Base-by-base conservation (phyloP, 257 asterid species). In the Ilex asprella region DNA sequence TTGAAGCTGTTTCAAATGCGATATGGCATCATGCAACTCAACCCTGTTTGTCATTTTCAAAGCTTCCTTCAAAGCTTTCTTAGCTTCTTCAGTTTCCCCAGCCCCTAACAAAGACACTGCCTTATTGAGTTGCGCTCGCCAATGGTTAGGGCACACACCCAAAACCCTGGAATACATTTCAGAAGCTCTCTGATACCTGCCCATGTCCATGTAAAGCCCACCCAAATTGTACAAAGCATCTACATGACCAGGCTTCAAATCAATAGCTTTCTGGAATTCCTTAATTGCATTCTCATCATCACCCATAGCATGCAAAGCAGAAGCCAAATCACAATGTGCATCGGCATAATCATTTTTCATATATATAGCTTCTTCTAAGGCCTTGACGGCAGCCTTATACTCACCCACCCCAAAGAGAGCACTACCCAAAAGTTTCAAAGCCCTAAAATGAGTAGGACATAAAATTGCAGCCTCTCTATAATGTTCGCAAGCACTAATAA, bases 221-320 rank as follows among this genome's bases (percentile, higher is more conserved):
- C 99, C 99, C 73, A 93, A 75, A 70, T 93, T 93, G 67, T 93
- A 93, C 63, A 93, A 55, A 43, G 99, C 96, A 70, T 93, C 99
- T 5, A 93, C 87, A 65, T 93, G 99, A 6, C 99, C 96, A 2
- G 99, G 99, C 67, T 87, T 93, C 59, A 93, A 78, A 77, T 93
- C 99, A 66, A 93, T 89, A 13, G 99, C 99, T 85, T 88, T 93
- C 68, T 93, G 99, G 65, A 93, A 93, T 86, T 89, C 99, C 84
- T 93, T 93, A 14, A 89, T 80, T 16, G 99, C 99, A 62, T 82
- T 89, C n/a, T 93, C 99, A 67, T 89, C 97, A 77, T 93, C 97
- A 43, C 94, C 83, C 95, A 87, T 79, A 16, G 93, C 95, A 58
- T 93, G 99, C 72, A 89, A 82, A 67, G 99, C 97, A 16, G 99